Conservation (phyloP, 257 asterid genomes). For the Nicotiana otophora region DNA sequence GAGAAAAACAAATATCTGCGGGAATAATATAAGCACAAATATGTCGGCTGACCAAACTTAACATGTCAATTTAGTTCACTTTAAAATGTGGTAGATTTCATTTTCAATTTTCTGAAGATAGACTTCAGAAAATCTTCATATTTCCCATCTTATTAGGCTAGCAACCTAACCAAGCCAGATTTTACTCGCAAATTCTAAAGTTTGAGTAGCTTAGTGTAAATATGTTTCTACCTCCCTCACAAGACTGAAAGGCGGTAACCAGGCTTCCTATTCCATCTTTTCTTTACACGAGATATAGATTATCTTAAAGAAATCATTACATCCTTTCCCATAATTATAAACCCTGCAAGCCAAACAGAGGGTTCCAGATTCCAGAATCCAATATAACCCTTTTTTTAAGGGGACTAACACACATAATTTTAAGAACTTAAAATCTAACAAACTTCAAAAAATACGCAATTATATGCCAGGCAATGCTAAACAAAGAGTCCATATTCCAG, state of each 20-base stretch:
- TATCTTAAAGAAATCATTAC: not conserved
- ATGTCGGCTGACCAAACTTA: not conserved
- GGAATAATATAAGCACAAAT: not conserved
- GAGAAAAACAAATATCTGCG: not conserved
- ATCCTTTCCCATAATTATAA: not conserved
- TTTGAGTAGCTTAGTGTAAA: not conserved
- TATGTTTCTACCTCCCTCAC: not conserved
- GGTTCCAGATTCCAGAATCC: not conserved
- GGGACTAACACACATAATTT: not conserved
- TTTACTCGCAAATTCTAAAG: not conserved
- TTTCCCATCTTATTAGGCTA: not conserved
- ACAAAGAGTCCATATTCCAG: not conserved
- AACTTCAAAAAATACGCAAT: not conserved
- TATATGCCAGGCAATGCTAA: not conserved
- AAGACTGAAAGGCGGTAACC: slow-evolving; percentile 1
- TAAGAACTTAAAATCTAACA: not conserved
- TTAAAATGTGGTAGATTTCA: not conserved
- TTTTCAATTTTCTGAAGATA: not conserved
- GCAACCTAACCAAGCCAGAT: not conserved
- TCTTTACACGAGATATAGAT: not conserved
- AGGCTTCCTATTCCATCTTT: not conserved
- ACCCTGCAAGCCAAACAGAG: not conserved
- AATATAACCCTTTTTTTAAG: not conserved
- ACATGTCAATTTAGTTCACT: not conserved
- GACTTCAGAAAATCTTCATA: not conserved